A percentile compares a stretch with the other conserved stretches of the same genome.
phyloP scores from a whole-genome alignment of 2,329 filamentous ascomycete species.

The Raffaelea albimanens region DNA sequence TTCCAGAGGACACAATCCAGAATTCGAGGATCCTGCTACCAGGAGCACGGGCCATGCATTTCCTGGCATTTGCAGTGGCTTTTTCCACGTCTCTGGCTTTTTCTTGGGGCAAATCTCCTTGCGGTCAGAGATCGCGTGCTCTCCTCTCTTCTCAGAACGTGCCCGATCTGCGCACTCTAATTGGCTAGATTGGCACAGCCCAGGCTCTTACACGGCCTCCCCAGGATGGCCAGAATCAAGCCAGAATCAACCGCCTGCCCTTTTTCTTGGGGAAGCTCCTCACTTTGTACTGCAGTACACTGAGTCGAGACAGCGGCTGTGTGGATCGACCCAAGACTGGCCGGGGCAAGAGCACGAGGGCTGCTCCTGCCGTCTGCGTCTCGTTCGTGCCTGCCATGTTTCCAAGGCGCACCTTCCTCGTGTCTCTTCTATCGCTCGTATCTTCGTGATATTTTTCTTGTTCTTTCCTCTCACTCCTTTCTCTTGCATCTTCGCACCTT shows the following conservation, averaged over 20 bases:
- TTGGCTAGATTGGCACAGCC: conserved; percentile 7
- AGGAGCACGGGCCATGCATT: too few species aligned
- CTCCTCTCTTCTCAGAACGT: conserved; percentile 12
- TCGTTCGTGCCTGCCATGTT: too few species aligned
- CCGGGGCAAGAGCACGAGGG: conserved; percentile 10
- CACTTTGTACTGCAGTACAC: too few species aligned
- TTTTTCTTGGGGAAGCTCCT: too few species aligned
- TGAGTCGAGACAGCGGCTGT: not conserved
- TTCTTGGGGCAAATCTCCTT: not conserved
- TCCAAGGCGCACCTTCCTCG: too few species aligned
- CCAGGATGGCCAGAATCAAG: too few species aligned
- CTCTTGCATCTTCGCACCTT: not conserved
- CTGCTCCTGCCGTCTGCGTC: not conserved
- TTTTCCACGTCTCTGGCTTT: too few species aligned
- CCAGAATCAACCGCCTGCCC: too few species aligned
- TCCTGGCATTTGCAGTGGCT: too few species aligned
- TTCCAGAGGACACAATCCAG: too few species aligned
- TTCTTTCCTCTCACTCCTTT: not conserved
- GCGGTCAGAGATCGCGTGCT: conserved; percentile 12
- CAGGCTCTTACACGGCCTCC: not conserved
- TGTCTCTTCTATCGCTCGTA: not conserved
- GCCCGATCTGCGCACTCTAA: conserved; percentile 7
- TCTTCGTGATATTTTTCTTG: not conserved
- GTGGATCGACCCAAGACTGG: conserved; percentile 2
- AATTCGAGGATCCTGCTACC: too few species aligned